Evolutionary conservation across 2,329 filamentous ascomycete species (phyloP).

Genomic region (Lasiodiplodia citricola): DNA sequence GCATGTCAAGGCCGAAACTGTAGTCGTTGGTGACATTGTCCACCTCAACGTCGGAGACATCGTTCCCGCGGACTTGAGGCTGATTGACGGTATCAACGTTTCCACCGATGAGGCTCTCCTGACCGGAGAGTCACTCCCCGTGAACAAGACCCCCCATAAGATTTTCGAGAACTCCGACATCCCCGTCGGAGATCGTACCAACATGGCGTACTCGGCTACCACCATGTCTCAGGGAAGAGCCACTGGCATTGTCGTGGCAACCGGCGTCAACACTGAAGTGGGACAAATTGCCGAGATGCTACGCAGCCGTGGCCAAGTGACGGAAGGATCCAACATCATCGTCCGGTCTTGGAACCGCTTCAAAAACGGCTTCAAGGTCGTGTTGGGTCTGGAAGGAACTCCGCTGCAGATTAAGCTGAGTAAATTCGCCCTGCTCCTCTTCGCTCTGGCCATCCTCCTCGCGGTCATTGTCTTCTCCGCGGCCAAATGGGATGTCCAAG

Average conservation of each 20-base stretch:
- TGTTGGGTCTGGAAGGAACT: constrained; percentile 76
- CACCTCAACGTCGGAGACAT: constrained; percentile 61
- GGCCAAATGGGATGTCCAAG: constrained; percentile 54
- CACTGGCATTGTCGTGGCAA: constrained; percentile 70
- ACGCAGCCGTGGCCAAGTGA: constrained; percentile 13
- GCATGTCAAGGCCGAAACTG: constrained; percentile 44
- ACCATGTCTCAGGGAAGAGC: constrained; percentile 74
- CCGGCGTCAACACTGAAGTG: constrained; percentile 77
- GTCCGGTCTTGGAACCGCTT: constrained; percentile 34
- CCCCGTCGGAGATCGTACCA: constrained; percentile 68
- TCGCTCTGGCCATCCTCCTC: constrained; percentile 73
- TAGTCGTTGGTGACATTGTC: constrained; percentile 48
- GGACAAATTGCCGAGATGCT: constrained; percentile 69
- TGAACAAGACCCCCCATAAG: constrained; percentile 66
- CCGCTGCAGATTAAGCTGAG: constrained; percentile 84
- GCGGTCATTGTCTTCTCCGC: constrained; percentile 72
- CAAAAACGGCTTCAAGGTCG: constrained; percentile 48
- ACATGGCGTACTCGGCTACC: constrained; percentile 74
- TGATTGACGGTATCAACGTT: constrained; percentile 71
- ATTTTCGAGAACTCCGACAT: constrained; percentile 58
- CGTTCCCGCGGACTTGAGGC: constrained; percentile 69
- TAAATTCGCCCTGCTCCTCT: constrained; percentile 82
- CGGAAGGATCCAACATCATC: constrained; percentile 22
- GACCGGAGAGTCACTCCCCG: constrained; percentile 74
- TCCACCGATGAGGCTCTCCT: constrained; percentile 77